Evolutionary conservation across 495 filamentous ascomycete species (phyloP), one percentile per base, ranked within the genome.

Genomic region (Aspergillus conjunctus): DNA sequence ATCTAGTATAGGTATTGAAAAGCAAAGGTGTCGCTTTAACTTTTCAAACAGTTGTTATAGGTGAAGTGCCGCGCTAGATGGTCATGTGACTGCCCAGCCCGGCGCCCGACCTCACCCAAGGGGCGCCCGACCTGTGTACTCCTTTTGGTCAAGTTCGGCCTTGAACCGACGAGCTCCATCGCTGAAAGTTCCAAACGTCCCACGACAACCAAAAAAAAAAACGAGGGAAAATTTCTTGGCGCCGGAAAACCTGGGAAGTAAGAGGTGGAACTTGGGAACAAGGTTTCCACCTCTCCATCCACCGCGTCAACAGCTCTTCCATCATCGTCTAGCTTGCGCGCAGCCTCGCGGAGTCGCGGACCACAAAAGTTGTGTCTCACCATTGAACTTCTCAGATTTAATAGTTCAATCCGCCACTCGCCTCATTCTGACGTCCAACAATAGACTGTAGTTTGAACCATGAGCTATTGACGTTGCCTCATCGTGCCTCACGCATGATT

Each of bases 231-330:
- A 48, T 18, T 20, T 20, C 17, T 48, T 21, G 44, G 44, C 7
- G 4, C 8, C 44, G 44, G 44, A 48, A 48, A 48, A 48, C 44
- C 18, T 48, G n/a, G 44, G 44, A 48, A 22, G 44, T 48, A 21
- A 48, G 18, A 48, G 44, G 3, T 48, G 44, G 44, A 11, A 6
- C 39, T 17, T 17, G 26, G 26, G 26, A 43, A 43, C 17, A 11
- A 22, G 18, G 44, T 48, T 48, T 21, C 44, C 44, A 48, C 44
- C 12, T 21, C 44, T 48, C n/a, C 44, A 20, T 48, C 44, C 44
- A 48, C 15, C n/a, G 10, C 20, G 44, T 17, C 20, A 6, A 48
- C 15, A 48, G 44, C 17, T 48, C 17, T 48, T 17, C 18, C 44
- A 43, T 48, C 44, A 11, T 11, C 21, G 18, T 48, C 44, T 17